Base-by-base conservation (phyloP, 2,329 filamentous ascomycete genomes). In the Epichloe typhina region DNA sequence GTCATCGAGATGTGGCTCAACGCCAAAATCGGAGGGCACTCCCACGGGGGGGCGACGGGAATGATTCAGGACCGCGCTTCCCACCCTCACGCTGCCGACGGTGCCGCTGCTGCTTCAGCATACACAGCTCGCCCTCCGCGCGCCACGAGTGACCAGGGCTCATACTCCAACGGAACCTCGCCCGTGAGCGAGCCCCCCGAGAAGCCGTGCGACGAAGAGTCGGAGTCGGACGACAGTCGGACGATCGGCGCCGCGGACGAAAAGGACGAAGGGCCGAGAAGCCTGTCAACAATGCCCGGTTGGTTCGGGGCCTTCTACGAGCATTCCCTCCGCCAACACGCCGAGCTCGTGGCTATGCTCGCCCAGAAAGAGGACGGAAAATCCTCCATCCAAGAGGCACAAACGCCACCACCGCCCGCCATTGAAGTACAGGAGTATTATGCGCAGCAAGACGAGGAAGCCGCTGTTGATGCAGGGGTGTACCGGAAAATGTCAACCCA, bases 401-500 rank as follows among this genome's bases (percentile, higher is more conserved):
- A 61, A 54, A 45, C 59, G 66, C 17, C 17, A 17, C 17, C 17
- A 17, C 17, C 62, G 65, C 55, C 64, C 1, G 58, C 66, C 12
- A 56, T 67, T 1, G 46, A 57, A 0, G 58, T 66, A 3, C 56
- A 50, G 23, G 63, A 66, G 8, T 53, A 39, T 36, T 53, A 39
- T 36, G 42, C 52, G 23, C 49, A 62, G 23, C 49, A 62, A 40
- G 73, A 76, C 46, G 67, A 69, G 40, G 71, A 75, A 50, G 64
- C 71, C 52, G 54, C 61, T 0, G 68, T 75, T 13, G 70, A 75
- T 55, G 69, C 71, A 5, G 52, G 63, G 8, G 66, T 73, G 6
- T 74, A 77, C 64, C 76, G 78, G 60, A 84, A 80, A 58, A 77
- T 82, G 63, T 76, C 84, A 3, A 72, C 87, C 58, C 85, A 89